phyloP scores from a whole-genome alignment of 2,329 filamentous ascomycete genomes.

The Fusarium haematococcum region DNA sequence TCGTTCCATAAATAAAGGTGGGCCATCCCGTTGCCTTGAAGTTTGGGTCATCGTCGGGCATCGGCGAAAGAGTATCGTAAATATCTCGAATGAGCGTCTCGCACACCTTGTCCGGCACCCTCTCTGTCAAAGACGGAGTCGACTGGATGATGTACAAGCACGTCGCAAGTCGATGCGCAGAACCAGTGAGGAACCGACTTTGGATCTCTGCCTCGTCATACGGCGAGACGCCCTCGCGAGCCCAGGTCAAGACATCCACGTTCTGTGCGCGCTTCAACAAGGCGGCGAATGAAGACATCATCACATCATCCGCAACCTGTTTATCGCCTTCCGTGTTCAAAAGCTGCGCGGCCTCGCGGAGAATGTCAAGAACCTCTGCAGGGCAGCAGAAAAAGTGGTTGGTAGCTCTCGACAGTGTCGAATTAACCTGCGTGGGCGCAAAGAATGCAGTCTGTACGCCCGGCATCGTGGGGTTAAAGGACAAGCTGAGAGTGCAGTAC shows the following conservation, averaged over 20 bases:
- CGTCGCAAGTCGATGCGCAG: constrained; percentile 56
- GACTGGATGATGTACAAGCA: constrained; percentile 60
- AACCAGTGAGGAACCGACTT: constrained; percentile 53
- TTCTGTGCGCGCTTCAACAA: constrained; percentile 52
- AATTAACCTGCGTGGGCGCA: constrained; percentile 49
- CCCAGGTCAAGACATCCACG: constrained; percentile 56
- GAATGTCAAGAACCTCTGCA: constrained; percentile 55
- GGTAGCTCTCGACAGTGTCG: constrained; percentile 52
- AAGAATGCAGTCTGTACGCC: constrained; percentile 46
- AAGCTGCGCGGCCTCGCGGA: constrained; percentile 56
- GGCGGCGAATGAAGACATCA: constrained; percentile 43
- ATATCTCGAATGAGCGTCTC: constrained; percentile 57
- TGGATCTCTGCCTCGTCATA: constrained; percentile 49
- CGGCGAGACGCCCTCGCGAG: constrained; percentile 50
- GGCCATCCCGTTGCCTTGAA: constrained; percentile 69
- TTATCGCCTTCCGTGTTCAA: constrained; percentile 44
- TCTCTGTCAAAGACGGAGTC: constrained; percentile 43
- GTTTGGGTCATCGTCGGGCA: constrained; percentile 61
- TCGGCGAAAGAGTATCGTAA: constrained; percentile 59
- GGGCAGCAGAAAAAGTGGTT: constrained; percentile 62
- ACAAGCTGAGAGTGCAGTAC: constrained; percentile 58
- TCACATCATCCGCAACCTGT: constrained; percentile 38
- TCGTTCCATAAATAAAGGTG: constrained; percentile 66
- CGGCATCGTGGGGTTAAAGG: constrained; percentile 52
- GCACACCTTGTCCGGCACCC: constrained; percentile 30